Conservation (phyloP, 2,329 filamentous ascomycete genomes). For the Trichophyton schoenleinii region DNA sequence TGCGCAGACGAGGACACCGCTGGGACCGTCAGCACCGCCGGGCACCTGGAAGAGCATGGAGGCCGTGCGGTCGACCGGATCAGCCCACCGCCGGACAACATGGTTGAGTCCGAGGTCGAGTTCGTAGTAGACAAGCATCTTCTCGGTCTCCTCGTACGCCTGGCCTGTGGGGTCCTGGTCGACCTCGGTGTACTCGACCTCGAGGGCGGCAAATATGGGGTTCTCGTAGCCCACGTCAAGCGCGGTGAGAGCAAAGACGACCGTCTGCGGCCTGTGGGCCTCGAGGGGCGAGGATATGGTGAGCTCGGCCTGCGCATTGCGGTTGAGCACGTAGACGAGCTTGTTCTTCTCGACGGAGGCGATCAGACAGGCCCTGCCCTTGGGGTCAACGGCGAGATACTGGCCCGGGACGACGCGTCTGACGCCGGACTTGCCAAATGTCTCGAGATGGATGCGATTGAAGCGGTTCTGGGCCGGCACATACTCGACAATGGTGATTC, state of each 20-base stretch:
- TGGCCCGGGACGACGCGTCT: slow-evolving; percentile 89
- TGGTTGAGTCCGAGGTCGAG: slow-evolving; percentile 94
- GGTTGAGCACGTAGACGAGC: slow-evolving; percentile 94
- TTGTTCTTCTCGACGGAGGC: slow-evolving; percentile 98
- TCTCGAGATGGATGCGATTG: slow-evolving; percentile 82
- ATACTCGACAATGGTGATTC: slow-evolving; percentile 90
- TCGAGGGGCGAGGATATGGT: slow-evolving; percentile 95
- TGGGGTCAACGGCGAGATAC: slow-evolving; percentile 89
- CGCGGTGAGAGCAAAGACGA: slow-evolving; percentile 78
- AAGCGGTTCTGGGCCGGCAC: slow-evolving; percentile 75
- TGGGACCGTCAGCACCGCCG: slow-evolving; percentile 83
- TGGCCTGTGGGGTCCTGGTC: slow-evolving; percentile 84
- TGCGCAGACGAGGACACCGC: slow-evolving; percentile 86
- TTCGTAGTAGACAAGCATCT: slow-evolving; percentile 91
- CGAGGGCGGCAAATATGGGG: slow-evolving; percentile 86
- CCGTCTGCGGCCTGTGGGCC: slow-evolving; percentile 81
- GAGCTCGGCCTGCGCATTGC: slow-evolving; percentile 84
- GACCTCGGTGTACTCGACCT: slow-evolving; percentile 81
- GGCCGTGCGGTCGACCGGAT: slow-evolving; percentile 79
- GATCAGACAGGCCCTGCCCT: slow-evolving; percentile 87
- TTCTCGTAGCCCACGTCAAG: slow-evolving; percentile 96
- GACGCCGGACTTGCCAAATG: slow-evolving; percentile 93
- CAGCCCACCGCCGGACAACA: slow-evolving; percentile 91
- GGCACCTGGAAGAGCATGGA: slow-evolving; percentile 91
- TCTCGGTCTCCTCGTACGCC: slow-evolving; percentile 70